Evolutionary conservation across 2,329 filamentous ascomycete species (phyloP).

Genomic region (Triangularia verruculosa): DNA sequence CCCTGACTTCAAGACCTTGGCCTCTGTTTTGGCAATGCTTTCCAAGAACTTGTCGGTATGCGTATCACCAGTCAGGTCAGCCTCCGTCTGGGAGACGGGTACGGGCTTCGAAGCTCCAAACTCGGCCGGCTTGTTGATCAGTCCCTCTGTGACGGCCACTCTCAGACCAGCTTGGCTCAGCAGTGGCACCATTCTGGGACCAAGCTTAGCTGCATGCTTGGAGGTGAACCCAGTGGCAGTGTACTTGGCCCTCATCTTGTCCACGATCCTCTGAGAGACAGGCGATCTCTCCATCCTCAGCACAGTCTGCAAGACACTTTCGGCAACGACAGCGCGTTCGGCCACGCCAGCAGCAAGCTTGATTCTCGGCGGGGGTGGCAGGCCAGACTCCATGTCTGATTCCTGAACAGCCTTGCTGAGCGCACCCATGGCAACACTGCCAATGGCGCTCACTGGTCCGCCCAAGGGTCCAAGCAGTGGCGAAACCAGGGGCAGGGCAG

Average conservation of each 20-base stretch:
- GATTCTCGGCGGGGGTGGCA: background rate
- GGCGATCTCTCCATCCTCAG: slow-evolving; percentile 10
- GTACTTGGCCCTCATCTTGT: slow-evolving; percentile 19
- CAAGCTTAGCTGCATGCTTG: background rate
- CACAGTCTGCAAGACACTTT: slow-evolving; percentile 25
- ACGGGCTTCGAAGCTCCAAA: background rate
- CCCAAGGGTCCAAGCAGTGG: slow-evolving; percentile 17
- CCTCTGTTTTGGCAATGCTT: background rate
- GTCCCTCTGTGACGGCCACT: background rate
- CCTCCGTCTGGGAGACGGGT: background rate
- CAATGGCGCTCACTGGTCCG: slow-evolving; percentile 5
- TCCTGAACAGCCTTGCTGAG: background rate
- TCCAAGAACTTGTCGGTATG: background rate
- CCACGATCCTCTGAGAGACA: slow-evolving; percentile 12
- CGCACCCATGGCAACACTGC: background rate
- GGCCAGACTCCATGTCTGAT: background rate
- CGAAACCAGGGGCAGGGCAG: slow-evolving; percentile 7
- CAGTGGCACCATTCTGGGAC: slow-evolving; percentile 3
- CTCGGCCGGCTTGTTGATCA: background rate
- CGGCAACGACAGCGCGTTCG: slow-evolving; percentile 26
- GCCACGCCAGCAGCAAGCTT: slow-evolving; percentile 10
- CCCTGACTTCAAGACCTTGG: background rate
- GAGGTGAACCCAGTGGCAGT: background rate
- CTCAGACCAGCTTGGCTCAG: background rate
- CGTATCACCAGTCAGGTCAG: background rate